These are phyloP conservation scores for Lentithecium fluviatile DNA, from an alignment of 495 filamentous ascomycete genomes.

Conservation along the genomic window DNA sequence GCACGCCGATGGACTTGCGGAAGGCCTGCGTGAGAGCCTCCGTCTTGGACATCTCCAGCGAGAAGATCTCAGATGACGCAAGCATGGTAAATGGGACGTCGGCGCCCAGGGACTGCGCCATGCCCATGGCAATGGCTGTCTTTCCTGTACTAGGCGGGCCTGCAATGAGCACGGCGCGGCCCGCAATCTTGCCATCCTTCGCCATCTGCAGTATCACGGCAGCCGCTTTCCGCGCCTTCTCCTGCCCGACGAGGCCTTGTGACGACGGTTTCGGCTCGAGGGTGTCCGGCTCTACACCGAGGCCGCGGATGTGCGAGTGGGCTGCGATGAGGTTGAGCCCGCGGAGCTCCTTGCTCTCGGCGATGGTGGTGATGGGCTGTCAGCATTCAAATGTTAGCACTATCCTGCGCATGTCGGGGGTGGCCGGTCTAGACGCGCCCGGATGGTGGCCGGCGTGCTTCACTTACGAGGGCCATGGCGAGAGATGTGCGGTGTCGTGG, in stretches of 20 bases:
- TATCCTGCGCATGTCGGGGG: too few species aligned
- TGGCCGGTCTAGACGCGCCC: too few species aligned
- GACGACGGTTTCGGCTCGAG: conserved; percentile 82
- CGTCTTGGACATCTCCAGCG: conserved; percentile 97
- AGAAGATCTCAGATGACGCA: conserved; percentile 94
- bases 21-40: conserved; percentile 98
- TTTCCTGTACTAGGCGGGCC: conserved; percentile 98
- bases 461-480: too few species aligned
- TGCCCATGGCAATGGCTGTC: conserved; percentile 97
- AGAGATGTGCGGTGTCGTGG: too few species aligned
- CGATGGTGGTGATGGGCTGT: conserved; percentile 86
- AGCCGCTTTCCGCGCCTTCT: conserved; percentile 93
- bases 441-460: too few species aligned
- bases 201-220: conserved; percentile 97
- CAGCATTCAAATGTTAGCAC: conserved; percentile 39
- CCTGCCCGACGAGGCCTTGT: conserved; percentile 95
- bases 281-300: conserved; percentile 90
- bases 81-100: conserved; percentile 97
- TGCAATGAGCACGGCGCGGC: conserved; percentile 89
- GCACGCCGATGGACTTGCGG: conserved; percentile 91
- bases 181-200: conserved; percentile 96
- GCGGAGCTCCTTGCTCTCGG: conserved; percentile 89
- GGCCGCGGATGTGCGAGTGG: conserved; percentile 94
- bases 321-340: conserved; percentile 96
- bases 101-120: conserved; percentile 89